A percentile compares a stretch with the other conserved stretches of the same genome.
Conservation (phyloP, 2,329 filamentous ascomycete species). For the Ampelomyces quisqualis region DNA sequence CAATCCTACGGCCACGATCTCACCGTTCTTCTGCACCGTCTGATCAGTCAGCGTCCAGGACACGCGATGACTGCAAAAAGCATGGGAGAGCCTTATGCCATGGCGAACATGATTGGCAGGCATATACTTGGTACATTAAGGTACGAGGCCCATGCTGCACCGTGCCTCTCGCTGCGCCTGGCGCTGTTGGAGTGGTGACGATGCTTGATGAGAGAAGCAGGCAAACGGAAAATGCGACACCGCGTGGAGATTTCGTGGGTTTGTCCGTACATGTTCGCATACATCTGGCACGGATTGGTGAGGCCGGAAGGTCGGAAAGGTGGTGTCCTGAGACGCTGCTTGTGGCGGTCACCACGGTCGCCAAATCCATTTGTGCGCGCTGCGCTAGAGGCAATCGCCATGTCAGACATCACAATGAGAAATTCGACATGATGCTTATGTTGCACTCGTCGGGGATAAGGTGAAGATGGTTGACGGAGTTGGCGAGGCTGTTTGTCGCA, state of each 20-base stretch:
- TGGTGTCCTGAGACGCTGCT: no score
- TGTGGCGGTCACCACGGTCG: no score
- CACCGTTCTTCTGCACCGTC: constrained; percentile 25
- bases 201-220: no score
- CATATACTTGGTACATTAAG: not conserved
- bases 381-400: not conserved
- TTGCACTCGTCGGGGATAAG: not conserved
- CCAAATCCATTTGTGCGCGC: no score
- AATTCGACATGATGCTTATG: not conserved
- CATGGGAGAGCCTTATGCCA: not conserved
- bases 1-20: constrained; percentile 21
- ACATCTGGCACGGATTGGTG: no score
- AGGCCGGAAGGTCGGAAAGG: no score
- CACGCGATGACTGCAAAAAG: not conserved
- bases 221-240: no score
- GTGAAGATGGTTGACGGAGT: not conserved
- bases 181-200: no score
- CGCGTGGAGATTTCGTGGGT: no score
- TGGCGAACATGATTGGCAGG: not conserved
- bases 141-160: not conserved
- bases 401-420: not conserved
- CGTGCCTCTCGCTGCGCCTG: not conserved
- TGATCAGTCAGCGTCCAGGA: constrained; percentile 13
- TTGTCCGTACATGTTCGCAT: no score
- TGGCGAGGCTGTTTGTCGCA: not conserved